A percentile compares a stretch with the other conserved stretches of the same genome.
phyloP scores from a whole-genome alignment of 2,329 filamentous ascomycete species.

The Cladosporium sp. region DNA sequence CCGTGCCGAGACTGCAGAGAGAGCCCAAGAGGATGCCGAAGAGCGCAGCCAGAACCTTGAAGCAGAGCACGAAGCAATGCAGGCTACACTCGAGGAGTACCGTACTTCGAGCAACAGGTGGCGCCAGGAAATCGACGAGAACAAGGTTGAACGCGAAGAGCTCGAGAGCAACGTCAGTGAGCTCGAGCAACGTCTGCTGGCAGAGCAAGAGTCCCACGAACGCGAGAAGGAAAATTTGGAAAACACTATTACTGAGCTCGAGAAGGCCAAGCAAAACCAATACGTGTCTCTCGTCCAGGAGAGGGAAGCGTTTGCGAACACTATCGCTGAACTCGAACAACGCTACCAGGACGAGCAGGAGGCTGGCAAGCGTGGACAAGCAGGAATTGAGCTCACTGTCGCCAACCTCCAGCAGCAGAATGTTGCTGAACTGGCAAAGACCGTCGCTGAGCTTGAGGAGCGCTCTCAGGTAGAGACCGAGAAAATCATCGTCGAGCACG shows the following conservation, averaged over 20 bases:
- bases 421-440: conserved; percentile 52
- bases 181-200: conserved; percentile 74
- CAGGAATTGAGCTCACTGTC: conserved; percentile 56
- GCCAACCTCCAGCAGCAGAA: conserved; percentile 67
- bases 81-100: conserved; percentile 62
- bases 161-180: conserved; percentile 57
- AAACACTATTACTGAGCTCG: conserved; percentile 63
- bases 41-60: conserved; percentile 39
- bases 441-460: conserved; percentile 52
- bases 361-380: conserved; percentile 52
- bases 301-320: conserved; percentile 72
- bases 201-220: conserved; percentile 60
- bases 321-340: conserved; percentile 64
- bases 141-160: conserved; percentile 61
- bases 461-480: conserved; percentile 64
- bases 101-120: conserved; percentile 56
- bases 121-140: conserved; percentile 55
- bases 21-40: conserved; percentile 25
- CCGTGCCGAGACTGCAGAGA: conserved; percentile 35
- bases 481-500: conserved; percentile 65
- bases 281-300: conserved; percentile 59
- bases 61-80: conserved; percentile 57
- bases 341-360: conserved; percentile 78
- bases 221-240: conserved; percentile 76
- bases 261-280: conserved; percentile 72